phyloP scores from a whole-genome alignment of 2,329 filamentous ascomycete species.

The Phaeomoniella chlamydospora region DNA sequence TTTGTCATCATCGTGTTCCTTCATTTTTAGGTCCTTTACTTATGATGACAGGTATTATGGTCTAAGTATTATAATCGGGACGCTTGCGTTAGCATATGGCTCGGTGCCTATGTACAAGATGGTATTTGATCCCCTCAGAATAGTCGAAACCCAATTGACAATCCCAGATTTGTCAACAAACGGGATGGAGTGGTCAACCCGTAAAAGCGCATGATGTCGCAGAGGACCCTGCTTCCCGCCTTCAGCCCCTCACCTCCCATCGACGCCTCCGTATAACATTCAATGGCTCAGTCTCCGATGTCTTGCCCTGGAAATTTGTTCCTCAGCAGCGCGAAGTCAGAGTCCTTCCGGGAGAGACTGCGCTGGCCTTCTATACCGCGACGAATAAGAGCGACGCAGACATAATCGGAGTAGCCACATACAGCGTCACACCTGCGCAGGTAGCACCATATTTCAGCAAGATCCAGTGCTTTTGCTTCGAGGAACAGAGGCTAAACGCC shows the following conservation, averaged over 20 bases:
- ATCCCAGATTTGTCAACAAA: conserved; percentile 34
- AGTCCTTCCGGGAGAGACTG: conserved; percentile 90
- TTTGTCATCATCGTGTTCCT: conserved; percentile 2
- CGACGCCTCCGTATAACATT: conserved; percentile 90
- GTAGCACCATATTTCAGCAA: conserved; percentile 98
- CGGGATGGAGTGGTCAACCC: conserved; percentile 79
- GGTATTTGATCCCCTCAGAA: conserved; percentile 21
- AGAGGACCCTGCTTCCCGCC: conserved; percentile 56
- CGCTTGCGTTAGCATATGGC: conserved; percentile 48
- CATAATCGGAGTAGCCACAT: conserved; percentile 96
- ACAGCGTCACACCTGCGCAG: conserved; percentile 90
- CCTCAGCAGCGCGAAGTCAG: conserved; percentile 95
- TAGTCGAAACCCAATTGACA: neutral
- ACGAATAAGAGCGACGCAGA: conserved; percentile 82
- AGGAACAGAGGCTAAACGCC: conserved; percentile 85
- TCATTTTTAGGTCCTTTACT: neutral
- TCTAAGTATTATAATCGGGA: conserved; percentile 47
- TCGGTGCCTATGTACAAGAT: conserved; percentile 56
- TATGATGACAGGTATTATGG: conserved; percentile 40
- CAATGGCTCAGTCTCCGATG: conserved; percentile 86
- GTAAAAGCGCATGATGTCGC: conserved; percentile 63
- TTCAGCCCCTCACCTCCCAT: conserved; percentile 66
- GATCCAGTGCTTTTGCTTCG: conserved; percentile 99
- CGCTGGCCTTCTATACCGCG: conserved; percentile 92
- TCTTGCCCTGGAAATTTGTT: conserved; percentile 92